Evolutionary conservation across 805 yeast species (phyloP).

Genomic region (Nakazawaea ernobii): DNA sequence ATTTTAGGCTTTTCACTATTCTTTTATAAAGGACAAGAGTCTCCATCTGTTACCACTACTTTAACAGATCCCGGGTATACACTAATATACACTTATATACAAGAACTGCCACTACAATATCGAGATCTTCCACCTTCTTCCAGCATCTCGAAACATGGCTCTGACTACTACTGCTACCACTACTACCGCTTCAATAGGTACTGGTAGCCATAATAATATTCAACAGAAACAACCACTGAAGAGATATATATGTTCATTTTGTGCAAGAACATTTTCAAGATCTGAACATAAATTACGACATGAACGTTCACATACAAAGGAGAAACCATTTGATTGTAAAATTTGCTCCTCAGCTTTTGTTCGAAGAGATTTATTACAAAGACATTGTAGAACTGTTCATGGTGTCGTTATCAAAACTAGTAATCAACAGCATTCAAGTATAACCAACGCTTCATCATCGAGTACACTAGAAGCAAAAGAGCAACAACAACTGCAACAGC

Average conservation of each 20-base stretch:
- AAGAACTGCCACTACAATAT: too few species aligned
- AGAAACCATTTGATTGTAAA: constrained; percentile 71
- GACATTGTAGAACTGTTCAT: constrained; percentile 79
- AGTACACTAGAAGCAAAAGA: neutral
- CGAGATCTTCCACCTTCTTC: too few species aligned
- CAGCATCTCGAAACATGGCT: neutral
- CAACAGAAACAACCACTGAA: constrained; percentile 39
- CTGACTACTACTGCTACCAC: too few species aligned
- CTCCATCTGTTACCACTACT: too few species aligned
- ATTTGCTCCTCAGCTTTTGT: constrained; percentile 71
- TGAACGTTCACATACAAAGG: constrained; percentile 75
- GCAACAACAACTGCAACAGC: constrained; percentile 5
- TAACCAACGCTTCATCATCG: constrained; percentile 6
- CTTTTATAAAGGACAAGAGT: too few species aligned
- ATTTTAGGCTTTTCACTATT: too few species aligned
- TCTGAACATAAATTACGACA: constrained; percentile 76
- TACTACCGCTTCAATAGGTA: neutral
- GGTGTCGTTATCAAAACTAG: constrained; percentile 25
- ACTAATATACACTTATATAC: too few species aligned
- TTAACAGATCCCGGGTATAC: too few species aligned
- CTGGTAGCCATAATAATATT: neutral
- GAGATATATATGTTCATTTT: constrained; percentile 71
- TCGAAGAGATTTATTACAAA: constrained; percentile 66
- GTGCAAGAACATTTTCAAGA: constrained; percentile 76
- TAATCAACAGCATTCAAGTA: constrained; percentile 14